Conservation (phyloP, 139 green algal species). For the Gonium pectorale region DNA sequence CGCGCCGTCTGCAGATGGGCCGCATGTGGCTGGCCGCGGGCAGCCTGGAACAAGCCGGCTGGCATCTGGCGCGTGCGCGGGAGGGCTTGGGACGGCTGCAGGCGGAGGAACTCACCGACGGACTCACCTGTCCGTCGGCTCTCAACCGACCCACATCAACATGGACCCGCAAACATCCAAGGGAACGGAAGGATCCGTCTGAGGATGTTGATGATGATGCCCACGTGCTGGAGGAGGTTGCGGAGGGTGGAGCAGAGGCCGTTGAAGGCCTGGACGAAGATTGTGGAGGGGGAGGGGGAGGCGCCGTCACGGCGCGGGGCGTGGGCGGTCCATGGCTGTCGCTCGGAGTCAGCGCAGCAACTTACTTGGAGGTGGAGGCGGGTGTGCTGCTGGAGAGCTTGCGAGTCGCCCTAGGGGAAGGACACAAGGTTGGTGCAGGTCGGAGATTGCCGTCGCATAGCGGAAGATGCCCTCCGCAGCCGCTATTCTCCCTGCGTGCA, state of each 20-base stretch:
- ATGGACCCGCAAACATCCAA: too few species aligned
- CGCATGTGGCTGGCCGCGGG: not conserved
- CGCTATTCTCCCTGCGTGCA: too few species aligned
- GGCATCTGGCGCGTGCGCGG: constrained; percentile 4
- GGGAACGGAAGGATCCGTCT: too few species aligned
- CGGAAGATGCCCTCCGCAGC: too few species aligned
- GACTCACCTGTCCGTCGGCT: too few species aligned
- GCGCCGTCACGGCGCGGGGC: not conserved
- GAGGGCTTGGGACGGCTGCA: constrained; percentile 22
- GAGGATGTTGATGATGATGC: too few species aligned
- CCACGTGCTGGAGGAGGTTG: too few species aligned
- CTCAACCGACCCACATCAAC: too few species aligned
- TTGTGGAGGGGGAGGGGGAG: not conserved
- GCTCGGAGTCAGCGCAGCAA: not conserved
- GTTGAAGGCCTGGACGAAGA: not conserved
- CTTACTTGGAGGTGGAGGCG: not conserved
- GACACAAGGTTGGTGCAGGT: not conserved
- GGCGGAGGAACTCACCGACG: too few species aligned
- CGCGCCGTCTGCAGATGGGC: not conserved
- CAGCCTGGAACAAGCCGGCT: not conserved
- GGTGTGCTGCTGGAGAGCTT: constrained; percentile 31
- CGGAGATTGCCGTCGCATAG: too few species aligned
- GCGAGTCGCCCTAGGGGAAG: constrained; percentile 21
- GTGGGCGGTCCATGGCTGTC: not conserved
- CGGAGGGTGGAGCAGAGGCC: too few species aligned